phyloP scores from a whole-genome alignment of 1,284 basidiomycete species.

The Heterobasidion annosum region DNA sequence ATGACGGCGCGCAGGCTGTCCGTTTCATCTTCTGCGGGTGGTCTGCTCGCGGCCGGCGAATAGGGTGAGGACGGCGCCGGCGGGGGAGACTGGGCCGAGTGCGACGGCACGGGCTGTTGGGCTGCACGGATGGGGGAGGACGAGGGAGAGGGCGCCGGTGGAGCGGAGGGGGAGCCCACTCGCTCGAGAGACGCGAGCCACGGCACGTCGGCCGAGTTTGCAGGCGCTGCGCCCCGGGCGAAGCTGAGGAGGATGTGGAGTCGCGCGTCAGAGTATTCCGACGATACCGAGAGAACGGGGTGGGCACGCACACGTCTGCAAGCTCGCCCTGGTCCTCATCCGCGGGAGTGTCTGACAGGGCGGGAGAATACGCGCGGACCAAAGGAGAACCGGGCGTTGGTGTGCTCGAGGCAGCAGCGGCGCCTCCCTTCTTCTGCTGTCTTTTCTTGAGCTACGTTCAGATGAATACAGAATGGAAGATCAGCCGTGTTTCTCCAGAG shows the following conservation, averaged over 20 bases:
- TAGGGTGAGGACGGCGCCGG: constrained; percentile 10
- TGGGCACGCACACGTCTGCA: constrained; percentile 3
- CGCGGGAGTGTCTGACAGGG: constrained; percentile 9
- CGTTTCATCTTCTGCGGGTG: constrained; percentile 9
- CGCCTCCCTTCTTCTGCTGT: constrained; percentile 53
- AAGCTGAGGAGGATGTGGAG: constrained; percentile 16
- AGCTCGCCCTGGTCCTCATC: constrained; percentile 12
- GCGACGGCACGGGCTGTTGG: not conserved
- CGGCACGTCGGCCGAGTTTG: constrained; percentile 3
- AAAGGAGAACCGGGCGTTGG: constrained; percentile 27
- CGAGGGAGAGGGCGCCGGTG: constrained; percentile 7
- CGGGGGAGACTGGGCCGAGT: constrained; percentile 10
- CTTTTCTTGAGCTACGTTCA: constrained; percentile 61
- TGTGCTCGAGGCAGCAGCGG: constrained; percentile 18
- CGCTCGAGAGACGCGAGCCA: constrained; percentile 55
- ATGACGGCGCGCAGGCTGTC: constrained; percentile 22
- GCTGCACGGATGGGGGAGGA: constrained; percentile 2
- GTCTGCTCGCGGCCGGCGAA: not conserved
- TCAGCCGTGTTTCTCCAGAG: constrained; percentile 4
- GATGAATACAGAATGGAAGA: not conserved
- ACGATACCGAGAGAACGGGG: not conserved
- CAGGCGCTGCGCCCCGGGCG: constrained; percentile 11
- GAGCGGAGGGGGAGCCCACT: constrained; percentile 25
- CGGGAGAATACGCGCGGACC: constrained; percentile 11
- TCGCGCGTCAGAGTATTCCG: not conserved